Conservation (phyloP, 805 yeast genomes). For the Lachancea mirantina region DNA sequence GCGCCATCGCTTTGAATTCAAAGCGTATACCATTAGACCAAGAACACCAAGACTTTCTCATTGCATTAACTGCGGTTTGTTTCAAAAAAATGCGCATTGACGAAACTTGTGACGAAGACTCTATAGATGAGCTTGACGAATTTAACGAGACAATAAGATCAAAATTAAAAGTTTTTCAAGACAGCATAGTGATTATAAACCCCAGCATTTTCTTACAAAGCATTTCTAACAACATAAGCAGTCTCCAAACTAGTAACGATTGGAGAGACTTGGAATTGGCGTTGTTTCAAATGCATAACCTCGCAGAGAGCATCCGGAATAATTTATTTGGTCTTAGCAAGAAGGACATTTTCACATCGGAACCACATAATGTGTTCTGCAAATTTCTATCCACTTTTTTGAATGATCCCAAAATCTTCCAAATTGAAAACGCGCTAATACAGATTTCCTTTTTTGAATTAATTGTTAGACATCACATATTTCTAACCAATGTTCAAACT, state of each 20-base stretch:
- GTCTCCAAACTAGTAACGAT: slow-evolving; percentile 35
- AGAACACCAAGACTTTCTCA: slow-evolving; percentile 45
- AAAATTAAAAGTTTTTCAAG: slow-evolving; percentile 74
- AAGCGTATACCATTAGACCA: slow-evolving; percentile 30
- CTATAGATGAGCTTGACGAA: slow-evolving; percentile 68
- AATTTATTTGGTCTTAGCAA: slow-evolving; percentile 68
- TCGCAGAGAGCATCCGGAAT: slow-evolving; percentile 72
- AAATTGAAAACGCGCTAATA: slow-evolving; percentile 69
- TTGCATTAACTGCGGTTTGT: slow-evolving; percentile 58
- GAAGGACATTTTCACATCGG: slow-evolving; percentile 54
- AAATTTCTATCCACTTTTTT: slow-evolving; percentile 26
- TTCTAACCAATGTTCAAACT: slow-evolving; percentile 36
- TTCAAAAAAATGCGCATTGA: slow-evolving; percentile 77
- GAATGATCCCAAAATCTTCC: slow-evolving; percentile 31
- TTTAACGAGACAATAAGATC: slow-evolving; percentile 67
- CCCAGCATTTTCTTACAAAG: slow-evolving; percentile 56
- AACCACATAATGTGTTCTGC: slow-evolving; percentile 47
- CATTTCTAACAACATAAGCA: slow-evolving; percentile 49
- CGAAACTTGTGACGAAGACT: slow-evolving; percentile 63
- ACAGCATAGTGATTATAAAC: slow-evolving; percentile 58
- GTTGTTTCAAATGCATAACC: slow-evolving; percentile 68
- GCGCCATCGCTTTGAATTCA: slow-evolving; percentile 33
- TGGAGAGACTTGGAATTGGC: slow-evolving; percentile 90
- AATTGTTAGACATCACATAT: slow-evolving; percentile 67
- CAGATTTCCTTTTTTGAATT: slow-evolving; percentile 81